Base-by-base conservation (phyloP, 371 early-diverging fungal genomes). In the Zopfochytrium polystomum region DNA sequence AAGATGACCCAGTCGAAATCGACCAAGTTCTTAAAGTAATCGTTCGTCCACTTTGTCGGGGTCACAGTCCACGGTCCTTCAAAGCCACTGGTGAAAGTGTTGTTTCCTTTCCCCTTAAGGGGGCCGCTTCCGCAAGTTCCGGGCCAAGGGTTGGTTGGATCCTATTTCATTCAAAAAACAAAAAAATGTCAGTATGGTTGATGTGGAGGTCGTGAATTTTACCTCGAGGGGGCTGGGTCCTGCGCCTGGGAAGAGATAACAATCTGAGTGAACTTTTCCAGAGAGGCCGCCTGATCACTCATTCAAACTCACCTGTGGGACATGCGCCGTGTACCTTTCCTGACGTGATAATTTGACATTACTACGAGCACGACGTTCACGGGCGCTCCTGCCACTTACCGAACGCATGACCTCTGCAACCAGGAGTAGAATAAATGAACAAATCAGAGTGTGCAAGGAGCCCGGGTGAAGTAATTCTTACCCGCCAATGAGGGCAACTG, bases 41-140 rank as follows among this genome's bases (percentile, higher is more conserved):
- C 82, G 77, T 94, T 93, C 55, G 88, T 82, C 77, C 93, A 91
- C 31, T 80, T 65, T 0, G 87, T 91, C 25, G 94, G 95, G 4
- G 87, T 80, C 55, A 81, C 81, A 51, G 88, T 89, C 96, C 96
- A 95, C 23, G 83, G 61, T 1, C 56, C 57, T 25, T 71, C 71
- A 23, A 71, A 38, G 22, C 71, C 71, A 49, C 42, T 35, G 27
- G 66, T 66, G 56, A 71, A 47, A 6, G 71, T 63, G 58, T 71
- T 33, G 42, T 25, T 33, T 6, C 71, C 71, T 27, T 60, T 60
- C 42, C 71, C 66, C n/a, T 57, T 9, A 22, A 43, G 11, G 18
- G 64, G 52, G 26, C 59, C 59, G 6, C 4, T 1, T 22, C 62
- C 60, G 55, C 67, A 67, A 20, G 56, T 58, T 50, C 66, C 66